Evolutionary conservation across 495 filamentous ascomycete genomes (phyloP), one percentile per base, ranked within the genome.

Genomic region (Penicillium antarcticum): DNA sequence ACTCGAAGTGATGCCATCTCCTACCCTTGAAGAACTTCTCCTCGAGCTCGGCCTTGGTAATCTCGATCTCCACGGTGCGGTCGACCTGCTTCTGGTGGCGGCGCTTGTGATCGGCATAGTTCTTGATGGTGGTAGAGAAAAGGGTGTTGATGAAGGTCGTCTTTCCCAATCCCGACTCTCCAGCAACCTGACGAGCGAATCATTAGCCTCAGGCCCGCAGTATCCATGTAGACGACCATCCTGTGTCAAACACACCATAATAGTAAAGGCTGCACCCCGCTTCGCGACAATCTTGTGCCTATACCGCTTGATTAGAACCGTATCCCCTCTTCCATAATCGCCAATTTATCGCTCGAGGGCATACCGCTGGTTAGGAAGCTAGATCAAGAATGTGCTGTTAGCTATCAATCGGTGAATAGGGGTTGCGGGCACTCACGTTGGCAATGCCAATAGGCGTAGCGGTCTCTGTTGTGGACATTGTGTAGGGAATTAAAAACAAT

Each of bases 1-100:
- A 23, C 21, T 41, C 38, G 31, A 42, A 16, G 16, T 24, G 5
- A 19, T 29, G 24, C 42, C 23, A 36, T 16, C 29, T 46, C 53
- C 49, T 80, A 97, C 92, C 92, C 81, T 98, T 98, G 85, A 98
- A 98, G 81, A 98, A 98, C 81, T 98, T 98, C 85, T 98, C 94
- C 77, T 98, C 94, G 52, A 98, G 75, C 78, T 98, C 94, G 43
- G 94, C 94, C 81, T 98, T 98, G 69, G 94, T 98, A 67, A 98
- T 98, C 71, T 97, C 94, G 64, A 98, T 98, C 79, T 98, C 94
- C 48, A 98, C 94, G 9, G 94, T 98, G 77, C 97, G 97, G 80
- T 98, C 94, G 48, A 96, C 80, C 76, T 98, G 94, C 83, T 98
- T 98, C 74, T 91, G 89, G 75, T 98, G 94, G 60, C 94, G 88